Evolutionary conservation across 2,329 filamentous ascomycete species (phyloP), one percentile per base, ranked within the genome.

Genomic region (Cyanodermella asteris): DNA sequence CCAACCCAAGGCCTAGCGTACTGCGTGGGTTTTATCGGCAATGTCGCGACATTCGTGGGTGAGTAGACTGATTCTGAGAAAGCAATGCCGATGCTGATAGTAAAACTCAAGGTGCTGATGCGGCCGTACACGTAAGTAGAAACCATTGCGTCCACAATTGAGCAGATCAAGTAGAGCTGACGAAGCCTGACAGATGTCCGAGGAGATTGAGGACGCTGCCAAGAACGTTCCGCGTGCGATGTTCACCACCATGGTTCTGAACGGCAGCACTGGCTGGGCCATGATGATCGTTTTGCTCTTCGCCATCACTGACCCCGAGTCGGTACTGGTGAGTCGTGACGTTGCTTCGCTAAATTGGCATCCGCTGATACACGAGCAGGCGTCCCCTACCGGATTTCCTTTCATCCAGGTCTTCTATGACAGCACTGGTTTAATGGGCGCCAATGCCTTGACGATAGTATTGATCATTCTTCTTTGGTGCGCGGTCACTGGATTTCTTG

Each of bases 381-480:
- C 42, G 1, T 53, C 51, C 0, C 47, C 49, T 0, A 62, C 61
- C 0, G 53, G 53, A 1, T 64, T 61, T 23, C 64, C 67, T 0
- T 66, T 67, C 32, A 67, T 72, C 36, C 51, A 64, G 25, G 53
- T 69, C 13, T 67, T 67, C 29, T 50, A 50, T 31, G 51, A 62
- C 18, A 55, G 54, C 2, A 59, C 60, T 2, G 51, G 49, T 2
- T 12, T 7, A 20, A n/a, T 20, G 19, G 61, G 54, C 0, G 53
- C 60, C 0, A 53, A 54, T 2, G 50, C 55, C 12, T 61, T 65
- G 53, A 48, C 52, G 0, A 40, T 49, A 4, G 49, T 66, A n/a
- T 41, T 64, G 3, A 47, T 63, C 4, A 40, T 62, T 12, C 53
- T 60, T 16, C 43, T 55, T 5, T 51, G 53, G 2, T 56, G 51